phyloP scores from a whole-genome alignment of 2,329 filamentous ascomycete genomes.

The Hypoxylon sp. region DNA sequence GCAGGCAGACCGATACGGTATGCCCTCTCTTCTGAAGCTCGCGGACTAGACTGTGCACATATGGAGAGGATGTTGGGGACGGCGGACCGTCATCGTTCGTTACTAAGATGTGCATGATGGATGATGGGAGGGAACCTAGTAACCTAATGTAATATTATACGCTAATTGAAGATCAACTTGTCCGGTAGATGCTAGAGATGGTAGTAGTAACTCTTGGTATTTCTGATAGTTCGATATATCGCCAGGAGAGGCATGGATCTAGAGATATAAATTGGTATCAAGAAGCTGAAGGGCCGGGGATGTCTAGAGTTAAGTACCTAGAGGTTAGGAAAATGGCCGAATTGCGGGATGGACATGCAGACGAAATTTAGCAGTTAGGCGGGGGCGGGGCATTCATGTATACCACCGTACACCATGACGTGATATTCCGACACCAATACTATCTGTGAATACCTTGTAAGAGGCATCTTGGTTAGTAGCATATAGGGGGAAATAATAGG shows the following conservation, averaged over 20 bases:
- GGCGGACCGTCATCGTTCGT: constrained; percentile 87
- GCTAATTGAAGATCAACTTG: constrained; percentile 16
- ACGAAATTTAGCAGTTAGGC: constrained; percentile 21
- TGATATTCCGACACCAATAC: constrained; percentile 15
- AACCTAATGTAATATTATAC: constrained; percentile 7
- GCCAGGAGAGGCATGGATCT: neutral
- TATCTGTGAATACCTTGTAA: neutral
- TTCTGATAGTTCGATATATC: neutral
- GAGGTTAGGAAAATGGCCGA: neutral
- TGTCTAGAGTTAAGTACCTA: constrained; percentile 13
- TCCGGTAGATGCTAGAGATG: neutral
- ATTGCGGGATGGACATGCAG: constrained; percentile 9
- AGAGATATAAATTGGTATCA: neutral
- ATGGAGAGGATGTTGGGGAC: constrained; percentile 81
- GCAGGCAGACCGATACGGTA: constrained; percentile 89
- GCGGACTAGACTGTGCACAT: constrained; percentile 79
- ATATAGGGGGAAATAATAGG: neutral
- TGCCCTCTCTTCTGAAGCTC: constrained; percentile 81
- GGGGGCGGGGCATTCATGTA: constrained; percentile 35
- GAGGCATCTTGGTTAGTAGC: neutral
- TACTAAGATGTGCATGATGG: constrained; percentile 71
- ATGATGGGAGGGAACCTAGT: constrained; percentile 53
- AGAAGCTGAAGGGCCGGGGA: constrained; percentile 4
- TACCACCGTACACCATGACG: constrained; percentile 26
- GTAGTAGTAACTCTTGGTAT: neutral